Evolutionary conservation across 768 basidiomycete species (phyloP).

Genomic region (Xanthoconium stramineum): DNA sequence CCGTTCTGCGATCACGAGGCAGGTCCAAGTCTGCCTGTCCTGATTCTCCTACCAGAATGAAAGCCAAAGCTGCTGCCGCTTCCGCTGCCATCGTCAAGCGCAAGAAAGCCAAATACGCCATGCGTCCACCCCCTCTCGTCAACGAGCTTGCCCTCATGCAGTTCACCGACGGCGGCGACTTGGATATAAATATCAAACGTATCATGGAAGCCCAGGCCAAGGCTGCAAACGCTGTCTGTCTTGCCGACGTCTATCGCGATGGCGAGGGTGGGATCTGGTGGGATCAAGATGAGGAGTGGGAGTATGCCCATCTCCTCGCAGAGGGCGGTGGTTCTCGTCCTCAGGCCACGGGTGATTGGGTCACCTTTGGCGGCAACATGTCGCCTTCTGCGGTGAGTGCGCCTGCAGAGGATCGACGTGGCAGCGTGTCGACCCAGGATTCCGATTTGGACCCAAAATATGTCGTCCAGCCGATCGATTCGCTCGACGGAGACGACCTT

Average conservation of each 20-base stretch:
- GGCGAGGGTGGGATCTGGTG: conserved; percentile 63
- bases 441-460: conserved; percentile 53
- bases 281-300: conserved; percentile 70
- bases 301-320: conserved; percentile 59
- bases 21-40: conserved; percentile 37
- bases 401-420: conserved; percentile 37
- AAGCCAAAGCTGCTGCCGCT: conserved; percentile 11
- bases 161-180: conserved; percentile 59
- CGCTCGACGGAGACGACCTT: conserved; percentile 33
- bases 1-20: conserved; percentile 40
- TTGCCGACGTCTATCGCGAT: conserved; percentile 58
- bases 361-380: conserved; percentile 37
- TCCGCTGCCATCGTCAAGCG: conserved; percentile 40
- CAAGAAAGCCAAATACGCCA: conserved; percentile 52
- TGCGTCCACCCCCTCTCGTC: conserved; percentile 48
- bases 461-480: conserved; percentile 39
- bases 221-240: conserved; percentile 33
- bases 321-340: conserved; percentile 30
- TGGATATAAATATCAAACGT: conserved; percentile 52
- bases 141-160: conserved; percentile 71
- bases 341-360: conserved; percentile 37
- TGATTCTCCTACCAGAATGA: conserved; percentile 26
- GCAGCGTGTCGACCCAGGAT: conserved; percentile 47
- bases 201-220: conserved; percentile 56
- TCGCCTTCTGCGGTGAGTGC: conserved; percentile 6